These are phyloP conservation scores for Lodderomyces beijingensis DNA, from an alignment of 1,139 yeast genomes.

Conservation along the genomic window DNA sequence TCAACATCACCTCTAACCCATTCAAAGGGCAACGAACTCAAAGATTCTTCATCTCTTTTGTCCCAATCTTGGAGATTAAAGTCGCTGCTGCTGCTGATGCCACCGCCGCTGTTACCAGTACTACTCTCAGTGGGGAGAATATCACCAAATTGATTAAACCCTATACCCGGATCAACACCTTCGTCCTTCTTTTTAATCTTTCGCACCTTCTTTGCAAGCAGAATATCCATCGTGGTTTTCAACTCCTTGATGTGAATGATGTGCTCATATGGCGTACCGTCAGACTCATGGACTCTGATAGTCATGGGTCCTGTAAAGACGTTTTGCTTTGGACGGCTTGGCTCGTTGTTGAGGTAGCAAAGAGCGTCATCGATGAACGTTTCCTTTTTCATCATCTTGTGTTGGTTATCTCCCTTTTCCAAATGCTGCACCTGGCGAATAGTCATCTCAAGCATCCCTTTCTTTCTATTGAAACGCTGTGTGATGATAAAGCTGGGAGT, in stretches of 20 bases:
- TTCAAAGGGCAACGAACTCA: constrained; percentile 82
- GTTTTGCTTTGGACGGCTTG: constrained; percentile 35
- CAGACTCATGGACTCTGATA: constrained; percentile 94
- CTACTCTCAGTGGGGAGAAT: constrained; percentile 40
- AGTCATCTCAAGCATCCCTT: constrained; percentile 92
- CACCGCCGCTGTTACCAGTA: no score
- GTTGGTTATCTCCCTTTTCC: no score
- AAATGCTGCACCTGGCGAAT: constrained; percentile 83
- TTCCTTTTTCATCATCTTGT: constrained; percentile 32
- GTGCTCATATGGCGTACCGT: constrained; percentile 99
- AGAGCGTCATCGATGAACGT: constrained; percentile 47
- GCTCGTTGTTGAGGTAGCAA: constrained; percentile 37
- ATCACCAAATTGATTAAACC: constrained; percentile 72
- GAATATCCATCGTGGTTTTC: constrained; percentile 84
- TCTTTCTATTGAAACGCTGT: constrained; percentile 87
- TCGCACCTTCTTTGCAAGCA: constrained; percentile 87
- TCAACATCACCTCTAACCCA: constrained; percentile 98
- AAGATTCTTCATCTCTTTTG: constrained; percentile 60
- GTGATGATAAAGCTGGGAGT: constrained; percentile 85
- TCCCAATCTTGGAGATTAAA: constrained; percentile 81
- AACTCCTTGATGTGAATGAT: constrained; percentile 87
- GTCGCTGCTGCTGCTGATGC: constrained; percentile 48
- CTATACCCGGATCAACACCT: constrained; percentile 38
- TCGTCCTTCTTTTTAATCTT: constrained; percentile 58
- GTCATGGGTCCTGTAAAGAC: constrained; percentile 93